A percentile compares a stretch with the other conserved stretches of the same genome.
phyloP scores from a whole-genome alignment of 495 filamentous ascomycete genomes.

The Acidomyces sp. region DNA sequence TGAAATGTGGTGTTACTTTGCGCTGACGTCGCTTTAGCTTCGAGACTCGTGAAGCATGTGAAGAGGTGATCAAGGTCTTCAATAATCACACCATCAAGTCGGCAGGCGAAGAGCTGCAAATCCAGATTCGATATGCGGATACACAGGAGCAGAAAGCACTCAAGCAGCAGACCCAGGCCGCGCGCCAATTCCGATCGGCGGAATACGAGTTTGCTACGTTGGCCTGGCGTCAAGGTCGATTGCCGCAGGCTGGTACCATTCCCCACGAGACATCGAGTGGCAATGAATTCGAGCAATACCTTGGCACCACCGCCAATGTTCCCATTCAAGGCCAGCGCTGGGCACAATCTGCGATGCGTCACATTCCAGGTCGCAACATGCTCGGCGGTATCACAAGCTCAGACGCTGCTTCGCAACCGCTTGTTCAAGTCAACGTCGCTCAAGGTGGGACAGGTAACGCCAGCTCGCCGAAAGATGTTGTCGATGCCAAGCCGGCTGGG shows the following conservation, averaged over 20 bases:
- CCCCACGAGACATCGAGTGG: slow-evolving; percentile 5
- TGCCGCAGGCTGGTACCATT: slow-evolving; percentile 7
- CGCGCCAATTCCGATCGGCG: slow-evolving; percentile 81
- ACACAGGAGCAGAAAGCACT: slow-evolving; percentile 91
- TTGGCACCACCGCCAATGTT: slow-evolving; percentile 11
- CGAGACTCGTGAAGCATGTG: slow-evolving; percentile 72
- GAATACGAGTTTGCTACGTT: slow-evolving; percentile 65
- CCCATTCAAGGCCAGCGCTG: slow-evolving; percentile 17
- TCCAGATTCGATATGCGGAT: slow-evolving; percentile 94
- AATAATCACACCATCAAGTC: slow-evolving; percentile 52
- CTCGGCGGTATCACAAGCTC: slow-evolving; percentile 5
- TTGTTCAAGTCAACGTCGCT: slow-evolving; percentile 5
- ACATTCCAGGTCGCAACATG: slow-evolving; percentile 8
- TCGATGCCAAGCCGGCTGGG: slow-evolving; percentile 9
- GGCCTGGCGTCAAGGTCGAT: slow-evolving; percentile 14
- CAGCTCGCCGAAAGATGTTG: neutral
- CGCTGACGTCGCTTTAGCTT: slow-evolving; percentile 51
- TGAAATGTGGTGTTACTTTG: no score
- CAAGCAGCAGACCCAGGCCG: slow-evolving; percentile 85
- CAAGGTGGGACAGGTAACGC: neutral
- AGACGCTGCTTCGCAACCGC: slow-evolving; percentile 3
- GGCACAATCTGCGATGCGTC: slow-evolving; percentile 18
- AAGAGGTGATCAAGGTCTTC: slow-evolving; percentile 70
- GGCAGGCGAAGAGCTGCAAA: slow-evolving; percentile 58
- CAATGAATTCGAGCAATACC: slow-evolving; percentile 20